Evolutionary conservation across 495 filamentous ascomycete genomes (phyloP).

Genomic region (Penicillium macrosclerotiorum): DNA sequence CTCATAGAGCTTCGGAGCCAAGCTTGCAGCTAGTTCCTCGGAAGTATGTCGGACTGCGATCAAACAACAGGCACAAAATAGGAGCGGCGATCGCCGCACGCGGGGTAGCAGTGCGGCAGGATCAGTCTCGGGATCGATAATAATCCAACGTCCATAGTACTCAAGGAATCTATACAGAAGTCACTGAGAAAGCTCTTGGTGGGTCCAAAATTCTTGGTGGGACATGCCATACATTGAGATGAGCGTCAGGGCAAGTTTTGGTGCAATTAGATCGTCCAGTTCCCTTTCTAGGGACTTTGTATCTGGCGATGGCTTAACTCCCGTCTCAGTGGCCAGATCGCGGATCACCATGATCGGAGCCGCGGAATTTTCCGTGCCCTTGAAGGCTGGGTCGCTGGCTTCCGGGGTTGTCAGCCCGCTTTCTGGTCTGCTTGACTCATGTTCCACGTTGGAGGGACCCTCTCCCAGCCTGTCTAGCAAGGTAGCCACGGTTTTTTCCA

Average conservation of each 20-base stretch:
- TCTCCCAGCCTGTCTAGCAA: constrained; percentile 36
- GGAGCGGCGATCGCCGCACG: constrained; percentile 35
- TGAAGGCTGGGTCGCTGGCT: constrained; percentile 9
- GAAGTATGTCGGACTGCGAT: constrained; percentile 46
- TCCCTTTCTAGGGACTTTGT: constrained; percentile 5
- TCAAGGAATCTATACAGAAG: constrained; percentile 15
- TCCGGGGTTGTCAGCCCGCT: constrained; percentile 15
- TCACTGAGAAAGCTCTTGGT: not conserved
- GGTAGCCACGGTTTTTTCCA: constrained; percentile 33
- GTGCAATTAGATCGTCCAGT: constrained; percentile 23
- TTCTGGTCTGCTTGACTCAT: constrained; percentile 7
- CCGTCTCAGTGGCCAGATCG: constrained; percentile 34
- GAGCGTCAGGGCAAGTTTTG: constrained; percentile 20
- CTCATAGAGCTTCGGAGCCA: constrained; percentile 40
- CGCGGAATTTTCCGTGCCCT: constrained; percentile 22
- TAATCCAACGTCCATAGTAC: constrained; percentile 45
- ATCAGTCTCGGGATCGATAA: constrained; percentile 29
- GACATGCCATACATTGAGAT: constrained; percentile 22
- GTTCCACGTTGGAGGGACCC: constrained; percentile 8
- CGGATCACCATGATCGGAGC: constrained; percentile 36
- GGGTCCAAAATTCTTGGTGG: not conserved
- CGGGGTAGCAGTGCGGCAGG: constrained; percentile 21
- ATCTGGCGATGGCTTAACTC: constrained; percentile 24
- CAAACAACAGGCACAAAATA: constrained; percentile 42
- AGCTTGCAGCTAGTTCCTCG: constrained; percentile 31